Conservation (phyloP, 768 basidiomycete genomes). For the Agaricus blazei region DNA sequence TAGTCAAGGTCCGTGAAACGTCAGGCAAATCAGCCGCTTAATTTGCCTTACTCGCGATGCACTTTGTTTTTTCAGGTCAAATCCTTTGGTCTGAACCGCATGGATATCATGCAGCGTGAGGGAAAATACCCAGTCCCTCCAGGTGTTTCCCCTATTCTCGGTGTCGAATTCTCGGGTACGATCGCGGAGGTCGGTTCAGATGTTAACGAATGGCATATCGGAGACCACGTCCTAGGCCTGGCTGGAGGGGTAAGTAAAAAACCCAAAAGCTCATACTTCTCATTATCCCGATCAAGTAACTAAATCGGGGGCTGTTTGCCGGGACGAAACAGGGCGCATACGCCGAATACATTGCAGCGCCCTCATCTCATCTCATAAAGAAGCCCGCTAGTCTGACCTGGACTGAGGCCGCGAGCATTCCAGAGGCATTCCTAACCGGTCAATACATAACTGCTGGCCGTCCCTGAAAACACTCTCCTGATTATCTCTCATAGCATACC, state of each 20-base stretch:
- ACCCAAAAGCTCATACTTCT: background rate
- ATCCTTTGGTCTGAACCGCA: constrained; percentile 85
- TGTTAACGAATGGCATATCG: constrained; percentile 50
- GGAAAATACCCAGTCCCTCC: constrained; percentile 75
- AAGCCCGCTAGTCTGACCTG: constrained; percentile 78
- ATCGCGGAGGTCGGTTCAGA: constrained; percentile 50
- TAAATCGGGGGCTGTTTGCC: background rate
- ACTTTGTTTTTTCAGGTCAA: constrained; percentile 44
- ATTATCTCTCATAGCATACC: constrained; percentile 31
- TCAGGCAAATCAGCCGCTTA: background rate
- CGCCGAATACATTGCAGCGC: constrained; percentile 76
- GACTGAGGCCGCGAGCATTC: constrained; percentile 82
- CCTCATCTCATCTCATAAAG: constrained; percentile 58
- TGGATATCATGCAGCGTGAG: constrained; percentile 74
- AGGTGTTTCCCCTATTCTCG: constrained; percentile 71
- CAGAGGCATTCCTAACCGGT: constrained; percentile 89
- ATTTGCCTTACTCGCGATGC: background rate
- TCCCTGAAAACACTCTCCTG: background rate
- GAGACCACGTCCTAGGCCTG: constrained; percentile 76
- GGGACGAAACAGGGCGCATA: constrained; percentile 68
- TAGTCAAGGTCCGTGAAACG: constrained; percentile 64
- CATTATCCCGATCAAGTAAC: too few species aligned
- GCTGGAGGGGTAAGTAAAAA: constrained; percentile 64
- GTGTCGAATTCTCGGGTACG: constrained; percentile 81
- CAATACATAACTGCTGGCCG: constrained; percentile 9